Base-by-base conservation (phyloP, 768 basidiomycete genomes). In the Lactarius hengduanensis region DNA sequence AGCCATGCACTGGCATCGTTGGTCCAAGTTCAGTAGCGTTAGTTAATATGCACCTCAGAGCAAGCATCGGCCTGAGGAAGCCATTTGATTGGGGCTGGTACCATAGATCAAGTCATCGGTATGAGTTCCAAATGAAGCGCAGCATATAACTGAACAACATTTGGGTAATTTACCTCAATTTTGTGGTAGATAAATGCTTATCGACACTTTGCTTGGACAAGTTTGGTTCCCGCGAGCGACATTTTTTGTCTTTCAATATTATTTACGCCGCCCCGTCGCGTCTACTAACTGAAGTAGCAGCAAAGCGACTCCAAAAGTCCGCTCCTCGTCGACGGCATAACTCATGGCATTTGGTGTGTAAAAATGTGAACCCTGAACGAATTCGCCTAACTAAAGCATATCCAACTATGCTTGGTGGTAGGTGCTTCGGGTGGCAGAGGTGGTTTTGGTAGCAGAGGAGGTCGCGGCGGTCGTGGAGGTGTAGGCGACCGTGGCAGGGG, bases 351-450 rank as follows among this genome's bases (percentile, higher is more conserved):
- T 75, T 47, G 76, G 76, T 77, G 41, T 20, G 74, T 59, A 16
- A 30, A 22, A 5, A 30, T 22, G 36, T 43, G 13, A 10, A 28
- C n/a, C 11, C 6, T 28, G 20, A 11, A 60, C 54, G 15, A 16
- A 20, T 6, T 30, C 20, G 54, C 32, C 7, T 16, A 18, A 41
- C 5, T 64, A 20, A 59, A 36, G 34, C 34, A 59, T 40, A 28
- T 41, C 22, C 6, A 10, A 15, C 47, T 70, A 16, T 54, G 22
- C 43, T 30, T 62, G 38, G 67, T 61, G 11, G 15, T 61, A 84
- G 86, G 85, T 71, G 80, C 73, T 80, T 82, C 89, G 76, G 92
- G 92, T 67, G 87, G 88, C 73, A 87, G 92, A 68, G 91, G 91
- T 40, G 88, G 87, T 22, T 69, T 73, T 56, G 60, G 75, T 38